Base-by-base conservation (phyloP, 2,329 filamentous ascomycete species). In the Parafenestella ontariensis region DNA sequence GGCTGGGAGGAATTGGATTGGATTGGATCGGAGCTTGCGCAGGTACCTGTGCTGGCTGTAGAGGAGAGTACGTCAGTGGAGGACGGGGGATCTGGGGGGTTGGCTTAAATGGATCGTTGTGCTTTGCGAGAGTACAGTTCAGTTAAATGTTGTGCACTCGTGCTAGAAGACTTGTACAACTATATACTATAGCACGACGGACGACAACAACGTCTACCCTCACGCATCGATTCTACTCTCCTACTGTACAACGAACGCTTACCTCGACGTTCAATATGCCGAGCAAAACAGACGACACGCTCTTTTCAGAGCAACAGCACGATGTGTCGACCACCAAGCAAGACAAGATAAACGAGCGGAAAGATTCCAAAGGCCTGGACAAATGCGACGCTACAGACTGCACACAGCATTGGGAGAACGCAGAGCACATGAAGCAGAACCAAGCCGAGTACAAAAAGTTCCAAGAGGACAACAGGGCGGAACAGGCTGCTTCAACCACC, bases 231-330 rank as follows among this genome's bases (percentile, higher is more conserved):
- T 21, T 18, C 20, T 15, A 37, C 44, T 33, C 44, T 11, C n/a
- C n/a, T n/a, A n/a, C n/a, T n/a, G n/a, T n/a, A n/a, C n/a, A n/a
- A n/a, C n/a, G n/a, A n/a, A n/a, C n/a, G n/a, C n/a, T n/a, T n/a
- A 24, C 34, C 24, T 29, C 46, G 5, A 28, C 43, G n/a, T 40
- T 24, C 44, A 58, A 44, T 18, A 82, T 81, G 79, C 73, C 78
- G 40, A 71, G 77, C 3, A 78, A 77, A 54, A 58, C 43, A 9
- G 31, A 53, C 15, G 77, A 80, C 29, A 46, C 8, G n/a, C n/a
- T n/a, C n/a, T n/a, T n/a, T n/a, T n/a, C n/a, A n/a, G n/a, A n/a
- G n/a, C n/a, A n/a, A n/a, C n/a, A n/a, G n/a, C n/a, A n/a, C n/a
- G n/a, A n/a, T 10, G 24, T 23, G 20, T 23, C 37, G 18, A 29